Evolutionary conservation across 78 protist species (phyloP).

Genomic region (Dictyostelium firmibasis): DNA sequence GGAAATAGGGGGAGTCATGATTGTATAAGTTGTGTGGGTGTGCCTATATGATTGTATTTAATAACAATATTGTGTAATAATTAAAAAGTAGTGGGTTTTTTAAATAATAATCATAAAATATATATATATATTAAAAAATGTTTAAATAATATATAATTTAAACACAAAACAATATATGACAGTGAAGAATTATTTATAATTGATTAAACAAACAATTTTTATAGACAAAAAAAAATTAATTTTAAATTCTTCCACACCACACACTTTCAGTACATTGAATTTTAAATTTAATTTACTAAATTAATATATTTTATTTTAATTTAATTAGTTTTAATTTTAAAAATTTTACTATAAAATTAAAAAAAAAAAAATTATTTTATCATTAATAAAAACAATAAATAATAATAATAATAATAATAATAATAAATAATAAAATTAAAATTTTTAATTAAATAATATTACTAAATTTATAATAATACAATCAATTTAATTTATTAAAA

Average conservation of each 20-base stretch:
- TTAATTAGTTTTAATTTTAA: no score
- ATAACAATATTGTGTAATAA: neutral
- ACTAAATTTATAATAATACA: neutral
- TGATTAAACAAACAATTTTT: neutral
- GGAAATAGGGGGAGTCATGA: neutral
- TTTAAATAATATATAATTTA: neutral
- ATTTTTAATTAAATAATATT: neutral
- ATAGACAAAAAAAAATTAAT: neutral
- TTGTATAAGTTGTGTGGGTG: neutral
- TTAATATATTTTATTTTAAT: neutral
- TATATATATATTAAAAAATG: neutral
- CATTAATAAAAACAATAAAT: neutral
- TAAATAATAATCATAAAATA: no score
- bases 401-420: neutral
- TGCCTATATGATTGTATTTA: neutral
- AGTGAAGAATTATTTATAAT: neutral
- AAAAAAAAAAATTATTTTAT: neutral
- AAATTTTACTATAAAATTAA: neutral
- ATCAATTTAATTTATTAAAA: neutral
- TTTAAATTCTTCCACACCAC: neutral
- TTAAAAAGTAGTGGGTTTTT: neutral
- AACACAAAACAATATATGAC: neutral
- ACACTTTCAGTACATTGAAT: neutral
- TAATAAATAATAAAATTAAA: neutral
- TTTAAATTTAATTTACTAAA: no score